Evolutionary conservation across 805 yeast genomes (phyloP).

Genomic region (Suhomyces canberraensis): DNA sequence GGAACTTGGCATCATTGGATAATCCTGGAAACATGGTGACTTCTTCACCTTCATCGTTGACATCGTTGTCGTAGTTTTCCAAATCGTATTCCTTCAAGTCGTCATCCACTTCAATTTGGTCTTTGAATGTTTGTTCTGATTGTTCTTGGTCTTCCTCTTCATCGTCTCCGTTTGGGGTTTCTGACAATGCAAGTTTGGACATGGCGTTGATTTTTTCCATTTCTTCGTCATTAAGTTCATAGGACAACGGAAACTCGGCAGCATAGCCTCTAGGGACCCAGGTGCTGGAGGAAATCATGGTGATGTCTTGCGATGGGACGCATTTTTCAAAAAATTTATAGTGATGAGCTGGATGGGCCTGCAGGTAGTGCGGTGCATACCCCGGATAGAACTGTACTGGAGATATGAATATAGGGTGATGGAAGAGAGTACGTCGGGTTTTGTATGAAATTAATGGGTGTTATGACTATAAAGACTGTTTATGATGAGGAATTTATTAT

Average conservation of each 20-base stretch:
- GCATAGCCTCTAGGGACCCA: conserved; percentile 98
- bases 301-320: conserved; percentile 2
- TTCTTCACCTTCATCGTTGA: conserved; percentile 54
- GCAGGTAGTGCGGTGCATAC: too few relatives aligned
- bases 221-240: conserved; percentile 87
- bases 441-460: too few relatives aligned
- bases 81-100: conserved; percentile 85
- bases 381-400: too few relatives aligned
- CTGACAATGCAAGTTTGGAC: conserved; percentile 79
- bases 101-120: conserved; percentile 67
- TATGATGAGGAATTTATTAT: too few relatives aligned
- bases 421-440: too few relatives aligned
- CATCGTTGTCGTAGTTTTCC: conserved; percentile 78
- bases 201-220: conserved; percentile 83
- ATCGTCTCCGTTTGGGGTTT: conserved; percentile 63
- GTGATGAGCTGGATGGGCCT: background rate
- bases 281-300: conserved; percentile 83
- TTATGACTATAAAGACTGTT: too few relatives aligned
- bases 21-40: conserved; percentile 72
- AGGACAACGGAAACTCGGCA: conserved; percentile 85
- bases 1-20: conserved; percentile 56
- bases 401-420: too few relatives aligned
- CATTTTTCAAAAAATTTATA: conserved; percentile 1
- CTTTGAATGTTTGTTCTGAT: conserved; percentile 35
- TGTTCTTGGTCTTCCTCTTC: conserved; percentile 37